These are phyloP conservation scores for Kockovaella imperatae DNA, from an alignment of 768 basidiomycete species.

Conservation along the genomic window DNA sequence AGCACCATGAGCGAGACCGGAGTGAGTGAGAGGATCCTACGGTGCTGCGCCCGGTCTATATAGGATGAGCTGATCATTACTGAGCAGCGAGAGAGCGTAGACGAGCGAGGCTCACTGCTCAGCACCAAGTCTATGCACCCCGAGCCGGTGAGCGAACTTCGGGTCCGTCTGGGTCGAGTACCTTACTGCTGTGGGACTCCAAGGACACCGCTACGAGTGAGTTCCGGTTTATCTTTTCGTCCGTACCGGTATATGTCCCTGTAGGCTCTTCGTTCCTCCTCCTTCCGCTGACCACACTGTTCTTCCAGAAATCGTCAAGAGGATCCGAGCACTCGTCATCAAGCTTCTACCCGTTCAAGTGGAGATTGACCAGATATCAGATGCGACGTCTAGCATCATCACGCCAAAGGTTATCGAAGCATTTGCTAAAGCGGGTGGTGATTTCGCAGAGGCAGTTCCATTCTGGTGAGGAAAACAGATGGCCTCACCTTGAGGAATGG, in stretches of 20 bases:
- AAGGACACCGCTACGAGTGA: too few species aligned
- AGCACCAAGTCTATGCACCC: conserved; percentile 26
- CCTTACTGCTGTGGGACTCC: background rate
- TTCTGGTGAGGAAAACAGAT: conserved; percentile 28
- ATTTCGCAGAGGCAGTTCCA: conserved; percentile 71
- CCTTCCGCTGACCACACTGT: background rate
- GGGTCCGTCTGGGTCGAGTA: background rate
- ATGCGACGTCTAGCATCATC: conserved; percentile 73
- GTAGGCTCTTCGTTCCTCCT: background rate
- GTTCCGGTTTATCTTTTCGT: too few species aligned
- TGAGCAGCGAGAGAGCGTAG: too few species aligned
- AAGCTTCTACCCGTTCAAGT: conserved; percentile 75
- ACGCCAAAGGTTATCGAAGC: conserved; percentile 66
- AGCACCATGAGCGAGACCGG: too few species aligned
- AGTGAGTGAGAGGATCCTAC: too few species aligned
- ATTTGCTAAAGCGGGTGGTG: conserved; percentile 73
- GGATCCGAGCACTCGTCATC: conserved; percentile 67
- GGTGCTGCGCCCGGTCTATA: too few species aligned
- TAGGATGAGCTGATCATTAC: too few species aligned
- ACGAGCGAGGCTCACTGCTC: conserved; percentile 40
- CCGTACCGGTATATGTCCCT: too few species aligned
- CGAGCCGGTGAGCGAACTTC: conserved; percentile 27
- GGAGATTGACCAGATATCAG: conserved; percentile 56
- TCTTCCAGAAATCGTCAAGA: conserved; percentile 63
- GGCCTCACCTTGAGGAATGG: background rate